These are phyloP conservation scores for Fusarium chlamydosporum DNA, from an alignment of 2,329 filamentous ascomycete species.

Conservation along the genomic window DNA sequence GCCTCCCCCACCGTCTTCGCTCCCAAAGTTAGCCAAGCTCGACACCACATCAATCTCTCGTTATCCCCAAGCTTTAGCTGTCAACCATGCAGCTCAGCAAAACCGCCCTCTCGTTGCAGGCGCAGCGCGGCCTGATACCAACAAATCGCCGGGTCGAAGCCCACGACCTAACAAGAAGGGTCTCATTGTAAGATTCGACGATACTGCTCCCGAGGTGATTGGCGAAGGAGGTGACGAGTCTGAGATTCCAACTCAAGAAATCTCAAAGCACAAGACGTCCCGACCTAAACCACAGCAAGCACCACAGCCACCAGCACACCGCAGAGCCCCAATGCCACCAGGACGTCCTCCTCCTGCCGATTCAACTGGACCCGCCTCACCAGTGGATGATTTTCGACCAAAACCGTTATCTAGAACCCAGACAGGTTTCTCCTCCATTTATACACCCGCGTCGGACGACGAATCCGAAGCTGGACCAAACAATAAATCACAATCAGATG, in stretches of 20 bases:
- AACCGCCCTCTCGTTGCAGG: constrained; percentile 59
- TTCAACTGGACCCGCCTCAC: constrained; percentile 14
- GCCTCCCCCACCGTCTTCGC: constrained; percentile 56
- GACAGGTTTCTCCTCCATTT: constrained; percentile 51
- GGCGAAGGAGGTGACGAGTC: constrained; percentile 93
- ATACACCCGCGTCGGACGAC: constrained; percentile 43
- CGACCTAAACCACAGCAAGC: constrained; percentile 47
- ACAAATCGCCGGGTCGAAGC: constrained; percentile 61
- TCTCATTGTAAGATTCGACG: constrained; percentile 80
- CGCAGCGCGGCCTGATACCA: constrained; percentile 58
- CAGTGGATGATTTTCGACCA: constrained; percentile 65
- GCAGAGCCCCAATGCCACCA: constrained; percentile 33
- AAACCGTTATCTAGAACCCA: constrained; percentile 59
- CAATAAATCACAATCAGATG: constrained; percentile 31
- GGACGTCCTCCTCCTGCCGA: constrained; percentile 34
- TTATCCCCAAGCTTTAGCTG: constrained; percentile 67
- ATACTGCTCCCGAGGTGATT: constrained; percentile 82
- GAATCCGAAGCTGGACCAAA: constrained; percentile 32
- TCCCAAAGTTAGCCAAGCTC: constrained; percentile 67
- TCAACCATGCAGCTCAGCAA: constrained; percentile 61
- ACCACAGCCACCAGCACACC: constrained; percentile 49
- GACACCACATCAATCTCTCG: constrained; percentile 69
- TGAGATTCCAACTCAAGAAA: constrained; percentile 77
- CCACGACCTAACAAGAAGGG: constrained; percentile 72
- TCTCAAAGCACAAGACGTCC: constrained; percentile 70